phyloP scores from a whole-genome alignment of 2,329 filamentous ascomycete genomes.

The Colletotrichum lindemuthianum region DNA sequence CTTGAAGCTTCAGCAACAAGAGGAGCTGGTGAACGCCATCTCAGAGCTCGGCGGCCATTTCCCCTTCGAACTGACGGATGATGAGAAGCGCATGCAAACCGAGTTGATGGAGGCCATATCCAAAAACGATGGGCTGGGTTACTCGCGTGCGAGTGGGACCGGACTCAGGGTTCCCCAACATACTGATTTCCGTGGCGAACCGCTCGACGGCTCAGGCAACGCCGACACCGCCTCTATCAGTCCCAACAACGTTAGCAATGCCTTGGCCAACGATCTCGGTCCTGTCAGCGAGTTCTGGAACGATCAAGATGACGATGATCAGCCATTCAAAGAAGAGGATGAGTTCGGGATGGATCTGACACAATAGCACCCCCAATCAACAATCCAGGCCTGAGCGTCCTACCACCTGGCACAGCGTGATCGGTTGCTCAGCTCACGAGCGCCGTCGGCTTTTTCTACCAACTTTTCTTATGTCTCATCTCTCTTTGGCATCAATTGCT shows the following conservation, averaged over 20 bases:
- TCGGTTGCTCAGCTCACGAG: background rate
- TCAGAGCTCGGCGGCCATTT: conserved; percentile 77
- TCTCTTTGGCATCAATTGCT: background rate
- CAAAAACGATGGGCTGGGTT: conserved; percentile 86
- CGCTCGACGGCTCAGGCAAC: conserved; percentile 62
- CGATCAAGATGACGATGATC: conserved; percentile 77
- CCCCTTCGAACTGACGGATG: conserved; percentile 86
- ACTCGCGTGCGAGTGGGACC: conserved; percentile 84
- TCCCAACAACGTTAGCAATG: conserved; percentile 56
- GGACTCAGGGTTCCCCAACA: conserved; percentile 92
- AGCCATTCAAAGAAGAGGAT: conserved; percentile 91
- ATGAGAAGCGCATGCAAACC: conserved; percentile 94
- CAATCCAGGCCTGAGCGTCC: background rate
- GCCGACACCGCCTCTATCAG: conserved; percentile 60
- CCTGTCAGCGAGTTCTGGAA: conserved; percentile 71
- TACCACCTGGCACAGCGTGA: too few species aligned
- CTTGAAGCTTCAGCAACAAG: conserved; percentile 87
- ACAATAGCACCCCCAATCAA: conserved; percentile 45
- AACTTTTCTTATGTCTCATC: background rate
- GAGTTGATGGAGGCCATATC: conserved; percentile 89
- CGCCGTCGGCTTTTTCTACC: background rate
- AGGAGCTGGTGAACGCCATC: conserved; percentile 83
- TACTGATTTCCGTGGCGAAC: conserved; percentile 89
- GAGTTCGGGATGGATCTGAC: conserved; percentile 87
- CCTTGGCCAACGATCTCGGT: conserved; percentile 56